These are phyloP conservation scores for Dryadomyces quercus-mongolicae DNA, from an alignment of 2,329 filamentous ascomycete species.

Conservation along the genomic window DNA sequence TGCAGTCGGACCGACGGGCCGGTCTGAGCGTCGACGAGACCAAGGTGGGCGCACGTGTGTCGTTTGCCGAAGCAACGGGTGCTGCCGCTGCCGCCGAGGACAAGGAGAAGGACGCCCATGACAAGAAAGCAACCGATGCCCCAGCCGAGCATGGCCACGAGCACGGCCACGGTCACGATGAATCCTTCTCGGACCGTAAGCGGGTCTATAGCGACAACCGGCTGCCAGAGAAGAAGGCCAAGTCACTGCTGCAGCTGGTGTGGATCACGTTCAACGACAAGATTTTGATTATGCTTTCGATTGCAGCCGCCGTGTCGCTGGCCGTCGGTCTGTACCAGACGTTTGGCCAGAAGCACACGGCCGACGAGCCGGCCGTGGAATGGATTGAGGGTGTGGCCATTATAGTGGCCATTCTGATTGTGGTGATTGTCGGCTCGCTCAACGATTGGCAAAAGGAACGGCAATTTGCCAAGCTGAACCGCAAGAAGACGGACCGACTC, in stretches of 20 bases:
- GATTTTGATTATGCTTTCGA: constrained; percentile 59
- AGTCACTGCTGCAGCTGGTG: constrained; percentile 59
- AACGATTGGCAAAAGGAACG: constrained; percentile 75
- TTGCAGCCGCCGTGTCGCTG: constrained; percentile 60
- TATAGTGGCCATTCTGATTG: constrained; percentile 66
- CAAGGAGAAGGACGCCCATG: background rate
- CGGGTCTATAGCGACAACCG: constrained; percentile 62
- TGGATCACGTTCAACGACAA: constrained; percentile 83
- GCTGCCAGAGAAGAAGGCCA: constrained; percentile 62
- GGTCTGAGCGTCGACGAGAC: constrained; percentile 71
- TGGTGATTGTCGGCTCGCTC: constrained; percentile 63
- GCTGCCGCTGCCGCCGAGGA: constrained; percentile 14
- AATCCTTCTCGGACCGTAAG: constrained; percentile 44
- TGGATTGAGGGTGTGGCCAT: constrained; percentile 79
- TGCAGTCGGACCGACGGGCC: constrained; percentile 58
- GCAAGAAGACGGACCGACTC: constrained; percentile 63
- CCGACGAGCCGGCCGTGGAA: constrained; percentile 46
- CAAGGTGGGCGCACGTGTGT: constrained; percentile 48
- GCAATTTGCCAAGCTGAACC: constrained; percentile 67
- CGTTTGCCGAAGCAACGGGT: constrained; percentile 56
- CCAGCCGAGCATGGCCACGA: background rate
- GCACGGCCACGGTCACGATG: constrained; percentile 13
- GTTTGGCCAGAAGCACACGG: constrained; percentile 44
- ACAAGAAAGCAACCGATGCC: background rate
- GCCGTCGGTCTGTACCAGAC: constrained; percentile 67